phyloP scores from a whole-genome alignment of 2,329 filamentous ascomycete genomes.

The Xylariales sp. region DNA sequence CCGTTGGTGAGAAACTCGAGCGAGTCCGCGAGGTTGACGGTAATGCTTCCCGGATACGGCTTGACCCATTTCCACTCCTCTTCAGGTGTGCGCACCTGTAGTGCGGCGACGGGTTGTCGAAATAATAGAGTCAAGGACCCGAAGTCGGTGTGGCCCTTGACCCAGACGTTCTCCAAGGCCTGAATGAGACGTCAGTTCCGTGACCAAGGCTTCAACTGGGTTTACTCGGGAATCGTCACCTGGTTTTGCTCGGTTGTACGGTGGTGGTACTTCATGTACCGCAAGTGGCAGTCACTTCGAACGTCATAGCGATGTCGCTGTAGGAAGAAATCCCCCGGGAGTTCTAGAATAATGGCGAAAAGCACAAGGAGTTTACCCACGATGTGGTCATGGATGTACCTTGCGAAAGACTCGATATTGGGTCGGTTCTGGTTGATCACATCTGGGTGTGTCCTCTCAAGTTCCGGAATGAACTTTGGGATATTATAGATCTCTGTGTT shows the following conservation, averaged over 20 bases:
- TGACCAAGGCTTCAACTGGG: not conserved
- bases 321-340: constrained; percentile 66
- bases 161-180: constrained; percentile 52
- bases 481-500: constrained; percentile 57
- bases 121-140: constrained; percentile 68
- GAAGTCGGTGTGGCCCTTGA: constrained; percentile 64
- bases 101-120: constrained; percentile 66
- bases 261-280: constrained; percentile 69
- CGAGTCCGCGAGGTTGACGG: constrained; percentile 63
- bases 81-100: constrained; percentile 61
- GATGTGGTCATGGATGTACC: constrained; percentile 52
- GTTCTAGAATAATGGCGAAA: constrained; percentile 63
- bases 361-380: constrained; percentile 51
- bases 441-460: constrained; percentile 49
- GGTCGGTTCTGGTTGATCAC: constrained; percentile 49
- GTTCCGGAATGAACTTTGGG: constrained; percentile 54
- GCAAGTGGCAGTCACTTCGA: constrained; percentile 65
- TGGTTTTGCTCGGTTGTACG: constrained; percentile 59
- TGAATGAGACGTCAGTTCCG: constrained; percentile 13
- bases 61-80: constrained; percentile 63
- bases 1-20: constrained; percentile 61
- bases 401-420: constrained; percentile 52
- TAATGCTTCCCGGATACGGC: constrained; percentile 61
- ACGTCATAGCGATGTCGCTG: constrained; percentile 65
- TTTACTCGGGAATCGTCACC: not conserved